phyloP scores from a whole-genome alignment of 2,329 filamentous ascomycete genomes.

The Colletotrichum ledebouriae region DNA sequence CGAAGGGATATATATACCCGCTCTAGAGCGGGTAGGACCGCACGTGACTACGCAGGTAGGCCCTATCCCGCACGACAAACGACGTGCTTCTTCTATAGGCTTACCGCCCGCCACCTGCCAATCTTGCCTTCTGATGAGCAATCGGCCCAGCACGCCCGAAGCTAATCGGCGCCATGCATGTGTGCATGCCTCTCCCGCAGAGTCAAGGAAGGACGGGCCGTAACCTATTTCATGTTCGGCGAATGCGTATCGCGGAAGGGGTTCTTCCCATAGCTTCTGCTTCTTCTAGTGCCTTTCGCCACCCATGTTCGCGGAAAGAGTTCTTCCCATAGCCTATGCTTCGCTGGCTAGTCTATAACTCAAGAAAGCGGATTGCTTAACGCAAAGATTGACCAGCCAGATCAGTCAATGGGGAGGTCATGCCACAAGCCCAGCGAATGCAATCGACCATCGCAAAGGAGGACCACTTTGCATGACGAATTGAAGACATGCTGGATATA shows the following conservation, averaged over 20 bases:
- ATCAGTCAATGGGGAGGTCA: not conserved
- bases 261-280: no score
- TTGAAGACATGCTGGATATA: not conserved
- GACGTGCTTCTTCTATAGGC: not conserved
- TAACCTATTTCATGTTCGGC: not conserved
- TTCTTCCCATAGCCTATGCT: no score
- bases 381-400: no score
- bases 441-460: not conserved
- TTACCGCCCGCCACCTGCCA: not conserved
- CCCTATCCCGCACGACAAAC: no score
- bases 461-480: not conserved
- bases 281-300: no score
- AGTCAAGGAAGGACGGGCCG: constrained; percentile 11
- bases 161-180: not conserved
- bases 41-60: no score
- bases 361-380: no score
- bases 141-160: not conserved
- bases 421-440: not conserved
- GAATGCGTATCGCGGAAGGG: no score
- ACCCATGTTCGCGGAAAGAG: no score
- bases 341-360: no score
- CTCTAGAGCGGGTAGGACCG: no score
- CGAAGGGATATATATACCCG: no score
- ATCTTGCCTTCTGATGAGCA: not conserved
- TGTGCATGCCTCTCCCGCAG: not conserved